These are phyloP conservation scores for Pseudovirgaria hyperparasitica DNA, from an alignment of 2,329 filamentous ascomycete genomes.

Conservation along the genomic window DNA sequence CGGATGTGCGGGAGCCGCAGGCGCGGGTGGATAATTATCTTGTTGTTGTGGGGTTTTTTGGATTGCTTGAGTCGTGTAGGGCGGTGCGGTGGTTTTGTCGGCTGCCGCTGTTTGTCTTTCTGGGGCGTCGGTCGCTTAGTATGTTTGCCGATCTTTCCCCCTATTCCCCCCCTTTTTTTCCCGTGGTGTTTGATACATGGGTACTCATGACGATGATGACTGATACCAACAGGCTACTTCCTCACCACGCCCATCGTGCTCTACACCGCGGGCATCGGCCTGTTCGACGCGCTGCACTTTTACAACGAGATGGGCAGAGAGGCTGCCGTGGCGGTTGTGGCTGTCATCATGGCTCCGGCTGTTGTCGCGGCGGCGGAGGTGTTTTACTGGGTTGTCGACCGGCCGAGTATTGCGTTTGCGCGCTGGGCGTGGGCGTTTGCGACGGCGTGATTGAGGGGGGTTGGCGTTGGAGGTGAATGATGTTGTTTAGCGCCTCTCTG, in stretches of 20 bases:
- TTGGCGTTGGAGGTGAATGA: no score
- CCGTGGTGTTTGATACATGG: not conserved
- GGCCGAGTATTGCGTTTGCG: slow-evolving; percentile 8
- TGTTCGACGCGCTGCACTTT: slow-evolving; percentile 27
- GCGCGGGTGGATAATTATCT: slow-evolving; percentile 32
- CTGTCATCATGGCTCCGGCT: slow-evolving; percentile 14
- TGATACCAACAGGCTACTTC: slow-evolving; percentile 22
- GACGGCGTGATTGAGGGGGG: no score
- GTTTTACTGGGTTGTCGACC: slow-evolving; percentile 18
- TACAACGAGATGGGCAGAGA: slow-evolving; percentile 6
- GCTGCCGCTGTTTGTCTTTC: slow-evolving; percentile 20
- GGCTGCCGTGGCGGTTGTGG: slow-evolving; percentile 9
- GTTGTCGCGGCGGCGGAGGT: slow-evolving; percentile 11
- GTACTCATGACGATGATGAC: slow-evolving; percentile 6
- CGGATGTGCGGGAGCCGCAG: slow-evolving; percentile 20
- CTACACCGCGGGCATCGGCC: slow-evolving; percentile 29
- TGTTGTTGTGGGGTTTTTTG: slow-evolving; percentile 28
- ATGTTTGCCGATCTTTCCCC: slow-evolving; percentile 11
- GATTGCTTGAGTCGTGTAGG: slow-evolving; percentile 28
- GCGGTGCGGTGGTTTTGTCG: slow-evolving; percentile 22
- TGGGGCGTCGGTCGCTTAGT: slow-evolving; percentile 33
- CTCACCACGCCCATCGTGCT: slow-evolving; percentile 28
- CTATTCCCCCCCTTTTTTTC: slow-evolving; percentile 1
- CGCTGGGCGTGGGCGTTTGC: no score
- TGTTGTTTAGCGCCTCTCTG: no score